Evolutionary conservation across 2,329 filamentous ascomycete species (phyloP).

Genomic region (Diaporthe capsici): DNA sequence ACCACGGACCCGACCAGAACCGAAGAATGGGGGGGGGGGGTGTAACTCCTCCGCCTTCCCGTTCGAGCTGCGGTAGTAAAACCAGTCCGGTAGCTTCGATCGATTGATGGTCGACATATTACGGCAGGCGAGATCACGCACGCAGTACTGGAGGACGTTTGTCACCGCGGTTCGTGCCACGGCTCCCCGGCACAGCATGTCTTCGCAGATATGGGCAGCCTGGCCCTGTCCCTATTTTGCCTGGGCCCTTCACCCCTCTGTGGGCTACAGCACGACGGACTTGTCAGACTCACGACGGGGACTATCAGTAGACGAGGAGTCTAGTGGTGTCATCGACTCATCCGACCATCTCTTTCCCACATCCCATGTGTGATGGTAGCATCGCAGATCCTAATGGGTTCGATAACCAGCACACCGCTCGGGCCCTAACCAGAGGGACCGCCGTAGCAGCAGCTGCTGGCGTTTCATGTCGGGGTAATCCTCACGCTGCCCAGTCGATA

Average conservation of each 20-base stretch:
- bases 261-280: background rate
- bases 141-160: background rate
- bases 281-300: background rate
- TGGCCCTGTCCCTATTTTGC: background rate
- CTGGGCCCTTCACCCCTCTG: background rate
- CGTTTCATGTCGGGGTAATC: background rate
- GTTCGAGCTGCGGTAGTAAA: background rate
- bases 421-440: background rate
- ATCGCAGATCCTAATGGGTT: background rate
- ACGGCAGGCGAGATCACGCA: background rate
- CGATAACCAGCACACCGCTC: constrained; percentile 1
- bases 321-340: background rate
- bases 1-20: background rate
- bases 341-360: background rate
- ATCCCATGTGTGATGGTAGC: background rate
- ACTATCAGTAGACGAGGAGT: background rate
- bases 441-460: background rate
- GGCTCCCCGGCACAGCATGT: background rate
- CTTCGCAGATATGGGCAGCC: background rate
- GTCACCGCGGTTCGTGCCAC: background rate
- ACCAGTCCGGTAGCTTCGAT: background rate
- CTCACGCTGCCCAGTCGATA: background rate
- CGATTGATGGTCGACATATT: background rate
- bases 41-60: background rate
- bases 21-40: background rate